phyloP scores from a whole-genome alignment of 192 early-diverging fungal genomes.

The Linnemannia zychae region DNA sequence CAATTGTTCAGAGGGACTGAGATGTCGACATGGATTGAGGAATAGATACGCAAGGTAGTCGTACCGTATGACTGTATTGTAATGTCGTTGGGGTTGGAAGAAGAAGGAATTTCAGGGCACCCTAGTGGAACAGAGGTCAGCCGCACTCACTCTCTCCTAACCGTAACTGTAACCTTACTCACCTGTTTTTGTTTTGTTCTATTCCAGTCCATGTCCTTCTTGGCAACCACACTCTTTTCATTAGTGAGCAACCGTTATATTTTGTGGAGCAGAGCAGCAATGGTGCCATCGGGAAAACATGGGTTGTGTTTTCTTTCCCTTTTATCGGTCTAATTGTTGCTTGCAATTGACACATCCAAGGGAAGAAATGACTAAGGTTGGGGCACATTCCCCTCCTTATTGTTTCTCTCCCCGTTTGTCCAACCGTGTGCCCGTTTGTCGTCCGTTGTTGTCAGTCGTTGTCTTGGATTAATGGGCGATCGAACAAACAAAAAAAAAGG shows the following conservation, averaged over 20 bases:
- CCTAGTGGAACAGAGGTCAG: conserved; percentile 5
- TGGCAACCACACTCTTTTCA: not conserved
- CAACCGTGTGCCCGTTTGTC: too few species aligned
- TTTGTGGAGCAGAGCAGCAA: not conserved
- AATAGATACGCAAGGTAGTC: too few species aligned
- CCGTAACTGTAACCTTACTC: not conserved
- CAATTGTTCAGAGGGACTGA: not conserved
- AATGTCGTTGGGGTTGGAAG: not conserved
- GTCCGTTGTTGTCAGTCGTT: not conserved
- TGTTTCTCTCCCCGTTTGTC: not conserved
- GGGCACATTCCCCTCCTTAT: not conserved
- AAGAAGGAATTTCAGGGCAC: not conserved
- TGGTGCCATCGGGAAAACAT: not conserved
- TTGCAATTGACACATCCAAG: not conserved
- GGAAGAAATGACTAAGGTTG: conserved; percentile 2
- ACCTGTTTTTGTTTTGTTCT: not conserved
- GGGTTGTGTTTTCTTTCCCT: not conserved
- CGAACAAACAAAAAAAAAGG: not conserved
- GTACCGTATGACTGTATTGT: not conserved
- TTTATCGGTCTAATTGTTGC: too few species aligned
- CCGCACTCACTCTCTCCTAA: not conserved
- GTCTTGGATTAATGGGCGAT: not conserved
- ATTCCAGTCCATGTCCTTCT: not conserved
- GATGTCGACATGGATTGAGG: not conserved
- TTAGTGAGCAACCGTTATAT: not conserved